Base-by-base conservation (phyloP, 2,329 filamentous ascomycete species). In the Sarocladium oryzae region DNA sequence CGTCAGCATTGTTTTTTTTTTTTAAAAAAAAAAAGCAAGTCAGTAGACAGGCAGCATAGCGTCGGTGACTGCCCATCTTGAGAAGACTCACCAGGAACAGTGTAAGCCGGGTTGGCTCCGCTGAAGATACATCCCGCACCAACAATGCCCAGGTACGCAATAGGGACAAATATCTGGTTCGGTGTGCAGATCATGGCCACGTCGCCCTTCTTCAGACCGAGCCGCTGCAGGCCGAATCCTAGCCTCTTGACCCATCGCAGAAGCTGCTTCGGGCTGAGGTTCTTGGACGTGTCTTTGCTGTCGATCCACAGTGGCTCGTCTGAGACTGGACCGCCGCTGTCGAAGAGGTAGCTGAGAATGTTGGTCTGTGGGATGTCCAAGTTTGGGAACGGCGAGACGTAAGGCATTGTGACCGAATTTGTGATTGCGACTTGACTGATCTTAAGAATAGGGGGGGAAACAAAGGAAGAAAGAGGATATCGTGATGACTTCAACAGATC, bases 81-180 rank as follows among this genome's bases (percentile, higher is more conserved):
- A n/a, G n/a, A n/a, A n/a, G 10, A 60, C 66, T 55, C 57, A 74
- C 74, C 74, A 52, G 67, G 64, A 13, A 71, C 63, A 1, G 74
- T 78, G 56, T 77, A 79, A 9, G 66, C 66, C 13, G 77, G 76
- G 57, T 79, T 81, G 4, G 71, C 74, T 18, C 75, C 77, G 49
- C 72, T 79, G 61, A 81, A 82, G 20, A 76, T 69, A 53, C 68
- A 72, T 2, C 76, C 76, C 20, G 70, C 69, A 0, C 77, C 78
- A 1, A 78, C 71, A 35, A 77, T 72, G 2, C 75, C 77, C 4
- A 80, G 64, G 57, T 78, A 81, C 13, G 74, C 73, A 3, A 74
- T 73, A 0, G 77, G 77, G 1, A 81, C 70, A 55, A 76, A 78
- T 35, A 81, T 72, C 54, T 79, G 74, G 57, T 81, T 81, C 2